A percentile compares a stretch with the other conserved stretches of the same genome.
These are phyloP conservation scores for Furcasterigmium sp. DNA, from an alignment of 2,329 filamentous ascomycete genomes.

Conservation along the genomic window DNA sequence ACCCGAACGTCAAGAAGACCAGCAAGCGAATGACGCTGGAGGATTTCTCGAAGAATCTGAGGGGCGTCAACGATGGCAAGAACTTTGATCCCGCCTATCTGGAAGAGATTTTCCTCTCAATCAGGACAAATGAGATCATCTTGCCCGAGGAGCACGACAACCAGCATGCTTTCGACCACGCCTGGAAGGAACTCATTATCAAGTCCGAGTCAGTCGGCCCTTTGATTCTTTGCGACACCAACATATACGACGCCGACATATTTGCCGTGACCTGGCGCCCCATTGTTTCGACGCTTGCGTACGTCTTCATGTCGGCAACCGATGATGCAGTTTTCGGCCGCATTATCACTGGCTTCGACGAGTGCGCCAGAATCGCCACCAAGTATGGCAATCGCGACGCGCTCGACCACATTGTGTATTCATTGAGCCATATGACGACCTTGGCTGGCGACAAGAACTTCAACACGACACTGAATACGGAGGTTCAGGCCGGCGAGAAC, in stretches of 20 bases:
- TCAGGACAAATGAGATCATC: slow-evolving; percentile 91
- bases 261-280: slow-evolving; percentile 95
- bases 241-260: slow-evolving; percentile 96
- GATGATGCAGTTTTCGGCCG: slow-evolving; percentile 93
- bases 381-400: slow-evolving; percentile 79
- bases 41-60: slow-evolving; percentile 83
- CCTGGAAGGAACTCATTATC: slow-evolving; percentile 88
- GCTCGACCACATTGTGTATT: slow-evolving; percentile 88
- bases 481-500: slow-evolving; percentile 86
- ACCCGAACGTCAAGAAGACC: slow-evolving; percentile 72
- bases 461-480: slow-evolving; percentile 87
- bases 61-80: slow-evolving; percentile 79
- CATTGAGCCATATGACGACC: slow-evolving; percentile 84
- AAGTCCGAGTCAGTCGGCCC: slow-evolving; percentile 75
- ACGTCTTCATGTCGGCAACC: slow-evolving; percentile 97
- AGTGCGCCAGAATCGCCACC: slow-evolving; percentile 88
- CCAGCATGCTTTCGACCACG: slow-evolving; percentile 92
- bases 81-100: slow-evolving; percentile 84
- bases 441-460: slow-evolving; percentile 70
- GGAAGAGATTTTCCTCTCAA: slow-evolving; percentile 82
- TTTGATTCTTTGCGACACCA: slow-evolving; percentile 78
- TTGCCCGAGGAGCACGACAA: slow-evolving; percentile 96
- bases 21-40: slow-evolving; percentile 77
- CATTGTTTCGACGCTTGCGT: slow-evolving; percentile 88
- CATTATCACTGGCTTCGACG: slow-evolving; percentile 90